Conservation (phyloP, 2,329 filamentous ascomycete genomes). For the Thermothelomyces thermophilus region DNA sequence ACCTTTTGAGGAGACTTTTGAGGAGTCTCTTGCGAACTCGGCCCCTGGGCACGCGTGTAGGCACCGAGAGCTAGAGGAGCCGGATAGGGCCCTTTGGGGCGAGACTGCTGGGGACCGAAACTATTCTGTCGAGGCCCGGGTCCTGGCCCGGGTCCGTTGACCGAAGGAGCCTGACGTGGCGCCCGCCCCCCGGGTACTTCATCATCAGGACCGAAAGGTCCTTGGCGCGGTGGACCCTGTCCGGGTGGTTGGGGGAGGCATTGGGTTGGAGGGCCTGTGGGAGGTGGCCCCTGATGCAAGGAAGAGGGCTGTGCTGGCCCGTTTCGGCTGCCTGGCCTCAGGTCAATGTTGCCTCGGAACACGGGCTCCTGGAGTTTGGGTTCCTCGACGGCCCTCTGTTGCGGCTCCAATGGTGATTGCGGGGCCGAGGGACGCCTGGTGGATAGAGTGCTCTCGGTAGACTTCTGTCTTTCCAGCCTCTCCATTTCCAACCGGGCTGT, state of each 20-base stretch:
- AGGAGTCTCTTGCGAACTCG: neutral
- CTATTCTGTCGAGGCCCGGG: neutral
- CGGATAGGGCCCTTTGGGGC: constrained; percentile 2
- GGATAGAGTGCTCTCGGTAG: constrained; percentile 16
- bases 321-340: constrained; percentile 18
- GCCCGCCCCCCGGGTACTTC: neutral
- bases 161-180: neutral
- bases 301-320: constrained; percentile 3
- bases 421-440: constrained; percentile 7
- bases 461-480: constrained; percentile 20
- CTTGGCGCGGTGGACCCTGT: constrained; percentile 13
- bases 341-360: constrained; percentile 18
- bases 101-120: neutral
- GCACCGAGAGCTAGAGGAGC: neutral
- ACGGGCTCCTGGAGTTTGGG: constrained; percentile 5
- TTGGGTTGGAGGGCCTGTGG: constrained; percentile 23
- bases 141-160: neutral
- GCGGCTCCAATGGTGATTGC: constrained; percentile 4
- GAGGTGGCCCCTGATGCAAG: constrained; percentile 21
- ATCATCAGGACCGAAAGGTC: constrained; percentile 2
- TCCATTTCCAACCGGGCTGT: constrained; percentile 24
- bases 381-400: neutral
- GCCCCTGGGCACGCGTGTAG: neutral
- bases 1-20: constrained; percentile 3
- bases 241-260: constrained; percentile 21